These are phyloP conservation scores for Malus domestica DNA, from an alignment of 306 rosid species.

Conservation along the genomic window ASM211411v1 NC_041797.1:3096001-3096500, in stretches of 20 bases:
- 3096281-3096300: background rate
- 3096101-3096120: constrained; percentile 79
- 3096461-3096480: constrained; percentile 75
- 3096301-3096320: background rate
- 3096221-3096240: background rate
- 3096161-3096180: constrained; percentile 2
- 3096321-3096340: background rate
- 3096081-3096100: constrained; percentile 64
- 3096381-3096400: background rate
- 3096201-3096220: background rate
- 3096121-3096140: constrained; percentile 68
- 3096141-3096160: constrained; percentile 42
- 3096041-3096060: constrained; percentile 24
- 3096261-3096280: background rate
- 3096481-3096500: constrained; percentile 67
- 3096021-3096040: background rate
- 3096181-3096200: background rate
- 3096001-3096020: background rate
- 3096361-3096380: background rate
- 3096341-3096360: background rate
- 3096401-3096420: constrained; percentile 38
- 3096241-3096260: background rate
- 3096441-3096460: constrained; percentile 68
- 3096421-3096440: constrained; percentile 77
- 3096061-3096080: constrained; percentile 94